Evolutionary conservation across 1,284 basidiomycete genomes (phyloP), one percentile per base, ranked within the genome.

Genomic region (Puccinia hordei): DNA sequence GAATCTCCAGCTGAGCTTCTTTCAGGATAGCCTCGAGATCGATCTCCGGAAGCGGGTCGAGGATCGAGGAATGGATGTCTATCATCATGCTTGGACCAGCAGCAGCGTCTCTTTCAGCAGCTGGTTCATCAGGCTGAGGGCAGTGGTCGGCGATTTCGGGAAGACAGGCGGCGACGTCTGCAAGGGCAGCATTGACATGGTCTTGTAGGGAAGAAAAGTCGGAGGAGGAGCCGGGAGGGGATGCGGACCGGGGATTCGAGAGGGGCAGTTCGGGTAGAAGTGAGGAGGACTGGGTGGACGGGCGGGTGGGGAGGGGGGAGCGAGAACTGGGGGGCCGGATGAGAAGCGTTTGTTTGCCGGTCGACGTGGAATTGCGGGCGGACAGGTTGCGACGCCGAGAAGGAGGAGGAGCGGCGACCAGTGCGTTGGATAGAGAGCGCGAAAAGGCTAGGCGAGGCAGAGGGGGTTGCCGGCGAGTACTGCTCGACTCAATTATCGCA

Each of bases 161-260:
- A 13, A 73, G 78, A 51, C 49, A 65, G 13, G 78, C 78, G 38
- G 71, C 46, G 13, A 80, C 71, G 63, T 80, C 78, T 3, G 78
- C 78, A 46, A 80, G 68, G 9, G 78, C 78, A n/a, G 78, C 78
- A 33, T 55, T 68, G 46, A 80, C 78, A 27, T 80, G 78, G n/a
- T 80, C 69, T 73, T 80, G 57, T 19, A 80, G 24, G 41, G 53
- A 73, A 6, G 71, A 74, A 17, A 44, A 35, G 55, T 74, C 49
- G 27, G 41, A 44, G 38, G 55, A 69, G 9, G 51, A 49, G 30
- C 33, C 55, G 49, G 69, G 53, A 17, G 6, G 35, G 59, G 38
- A 46, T 41, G 53, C 33, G 35, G 38, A 4, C 30, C n/a, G 44
- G 27, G 66, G 13, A 53, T 44, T 22, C 35, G 38, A 19, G 19